phyloP scores from a whole-genome alignment of 345 rosid species.

The Isatis tinctoria region DNA sequence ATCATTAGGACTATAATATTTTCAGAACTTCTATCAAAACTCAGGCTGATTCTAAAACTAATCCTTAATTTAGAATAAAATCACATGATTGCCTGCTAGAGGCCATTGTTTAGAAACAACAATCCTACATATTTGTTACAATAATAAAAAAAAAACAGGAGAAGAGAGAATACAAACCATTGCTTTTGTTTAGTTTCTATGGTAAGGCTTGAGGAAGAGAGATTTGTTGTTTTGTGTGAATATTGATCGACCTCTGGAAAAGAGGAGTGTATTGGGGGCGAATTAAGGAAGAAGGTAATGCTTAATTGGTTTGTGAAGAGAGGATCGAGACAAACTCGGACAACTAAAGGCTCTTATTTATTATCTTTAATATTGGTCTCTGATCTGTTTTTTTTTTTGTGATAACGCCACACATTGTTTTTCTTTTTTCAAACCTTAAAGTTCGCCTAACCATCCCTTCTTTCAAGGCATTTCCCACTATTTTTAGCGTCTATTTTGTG shows the following conservation, averaged over 20 bases:
- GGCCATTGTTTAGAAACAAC: not conserved
- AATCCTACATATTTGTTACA: not conserved
- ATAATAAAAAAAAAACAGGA: not conserved
- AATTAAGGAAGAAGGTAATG: conserved; percentile 12
- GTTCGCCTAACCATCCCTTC: conserved; percentile 26
- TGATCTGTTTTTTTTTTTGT: not conserved
- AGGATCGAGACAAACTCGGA: conserved; percentile 29
- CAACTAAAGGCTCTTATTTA: conserved; percentile 7
- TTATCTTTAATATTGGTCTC: conserved; percentile 12
- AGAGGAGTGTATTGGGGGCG: not conserved
- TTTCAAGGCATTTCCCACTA: not conserved
- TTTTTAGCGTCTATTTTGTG: conserved; percentile 8
- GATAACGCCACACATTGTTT: conserved; percentile 17
- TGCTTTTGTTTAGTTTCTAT: conserved; percentile 3
- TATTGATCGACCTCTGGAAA: conserved; percentile 6
- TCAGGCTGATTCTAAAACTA: not conserved
- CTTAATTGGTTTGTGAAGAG: conserved; percentile 17
- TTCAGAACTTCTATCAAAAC: not conserved
- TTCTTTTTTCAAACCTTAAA: conserved; percentile 4
- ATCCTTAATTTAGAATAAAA: not conserved
- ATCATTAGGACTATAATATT: too few species aligned
- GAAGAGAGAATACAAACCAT: conserved; percentile 26
- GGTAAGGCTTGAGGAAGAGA: conserved; percentile 13
- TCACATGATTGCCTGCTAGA: not conserved
- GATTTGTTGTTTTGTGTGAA: conserved; percentile 1